Conservation (phyloP, 441 rosid genomes). For the Biscutella auriculata region DNA sequence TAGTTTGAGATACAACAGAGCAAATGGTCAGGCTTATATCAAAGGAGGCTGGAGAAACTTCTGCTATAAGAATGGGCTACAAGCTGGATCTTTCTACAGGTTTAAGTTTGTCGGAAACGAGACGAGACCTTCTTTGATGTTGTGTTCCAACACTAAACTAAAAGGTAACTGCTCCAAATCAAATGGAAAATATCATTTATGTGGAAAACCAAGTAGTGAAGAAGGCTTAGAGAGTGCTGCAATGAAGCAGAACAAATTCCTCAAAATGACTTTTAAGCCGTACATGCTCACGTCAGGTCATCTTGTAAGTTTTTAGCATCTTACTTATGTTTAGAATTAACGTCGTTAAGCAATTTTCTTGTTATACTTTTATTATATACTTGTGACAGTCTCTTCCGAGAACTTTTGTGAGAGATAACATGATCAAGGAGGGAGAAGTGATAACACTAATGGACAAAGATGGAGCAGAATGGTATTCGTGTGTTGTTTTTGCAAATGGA, state of each 20-base stretch:
- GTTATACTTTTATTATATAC: not conserved
- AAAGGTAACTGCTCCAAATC: not conserved
- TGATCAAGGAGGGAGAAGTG: not conserved
- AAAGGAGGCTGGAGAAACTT: not conserved
- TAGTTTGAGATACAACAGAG: not conserved
- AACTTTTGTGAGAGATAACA: not conserved
- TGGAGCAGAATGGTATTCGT: not conserved
- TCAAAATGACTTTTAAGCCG: not conserved
- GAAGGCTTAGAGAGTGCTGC: not conserved
- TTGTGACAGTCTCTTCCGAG: not conserved
- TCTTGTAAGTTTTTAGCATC: not conserved
- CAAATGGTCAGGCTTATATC: not conserved
- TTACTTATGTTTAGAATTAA: not conserved
- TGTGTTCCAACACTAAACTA: not conserved
- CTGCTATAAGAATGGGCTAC: not conserved
- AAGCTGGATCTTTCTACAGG: not conserved
- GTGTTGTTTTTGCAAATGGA: not conserved
- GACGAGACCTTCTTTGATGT: not conserved
- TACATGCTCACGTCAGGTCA: not conserved
- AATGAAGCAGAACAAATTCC: not conserved
- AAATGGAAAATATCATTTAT: not conserved
- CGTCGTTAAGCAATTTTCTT: not conserved
- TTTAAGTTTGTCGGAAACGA: not conserved
- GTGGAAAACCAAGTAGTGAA: not conserved
- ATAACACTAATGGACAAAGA: constrained; percentile 1